These are phyloP conservation scores for Annulohypoxylon moriforme DNA, from an alignment of 495 filamentous ascomycete genomes.

Conservation along the genomic window DNA sequence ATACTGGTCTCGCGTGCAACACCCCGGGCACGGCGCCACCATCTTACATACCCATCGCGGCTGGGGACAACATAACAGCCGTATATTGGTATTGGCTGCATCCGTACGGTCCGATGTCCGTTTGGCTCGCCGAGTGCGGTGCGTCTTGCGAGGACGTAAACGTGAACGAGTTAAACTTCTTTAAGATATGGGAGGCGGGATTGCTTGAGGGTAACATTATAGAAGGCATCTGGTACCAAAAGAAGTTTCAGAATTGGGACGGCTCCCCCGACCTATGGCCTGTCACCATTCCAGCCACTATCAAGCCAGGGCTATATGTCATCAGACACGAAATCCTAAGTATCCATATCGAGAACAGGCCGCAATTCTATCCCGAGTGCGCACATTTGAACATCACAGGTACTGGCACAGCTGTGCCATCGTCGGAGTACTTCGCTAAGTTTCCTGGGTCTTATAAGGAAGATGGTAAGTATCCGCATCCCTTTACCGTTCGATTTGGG, in stretches of 20 bases:
- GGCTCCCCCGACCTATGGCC: slow-evolving; percentile 59
- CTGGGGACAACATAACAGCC: slow-evolving; percentile 58
- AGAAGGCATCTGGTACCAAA: slow-evolving; percentile 65
- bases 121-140: slow-evolving; percentile 60
- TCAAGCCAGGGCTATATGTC: slow-evolving; percentile 63
- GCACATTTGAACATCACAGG: slow-evolving; percentile 64
- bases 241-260: slow-evolving; percentile 61
- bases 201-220: slow-evolving; percentile 58
- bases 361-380: slow-evolving; percentile 69
- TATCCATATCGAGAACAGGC: slow-evolving; percentile 63
- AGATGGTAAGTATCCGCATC: slow-evolving; percentile 50
- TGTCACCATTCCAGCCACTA: slow-evolving; percentile 57
- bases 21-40: slow-evolving; percentile 54
- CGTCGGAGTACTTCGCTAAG: slow-evolving; percentile 55
- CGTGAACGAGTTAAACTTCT: slow-evolving; percentile 57
- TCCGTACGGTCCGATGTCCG: slow-evolving; percentile 63
- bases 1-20: slow-evolving; percentile 57
- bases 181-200: slow-evolving; percentile 66
- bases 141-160: slow-evolving; percentile 54
- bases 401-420: slow-evolving; percentile 54
- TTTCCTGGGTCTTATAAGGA: slow-evolving; percentile 64
- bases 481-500: no score
- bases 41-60: slow-evolving; percentile 56
- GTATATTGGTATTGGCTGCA: slow-evolving; percentile 66
- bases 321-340: slow-evolving; percentile 66